Percentiles rank a stretch among this genome's conserved stretches.
phyloP scores from a whole-genome alignment of 495 filamentous ascomycete genomes.

The Hypoxylon cercidicola region DNA sequence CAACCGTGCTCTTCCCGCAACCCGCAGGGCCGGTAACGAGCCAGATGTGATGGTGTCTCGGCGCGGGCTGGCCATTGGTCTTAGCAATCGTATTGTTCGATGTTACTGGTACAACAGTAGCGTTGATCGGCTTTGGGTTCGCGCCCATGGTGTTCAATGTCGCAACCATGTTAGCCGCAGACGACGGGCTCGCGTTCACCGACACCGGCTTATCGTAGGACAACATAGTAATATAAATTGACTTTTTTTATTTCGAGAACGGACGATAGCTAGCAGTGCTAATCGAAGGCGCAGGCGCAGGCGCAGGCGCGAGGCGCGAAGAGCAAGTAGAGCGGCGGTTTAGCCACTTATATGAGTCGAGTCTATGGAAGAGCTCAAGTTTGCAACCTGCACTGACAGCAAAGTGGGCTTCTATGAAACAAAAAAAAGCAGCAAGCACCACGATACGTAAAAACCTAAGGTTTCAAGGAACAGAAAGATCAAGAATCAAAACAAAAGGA shows the following conservation, averaged over 20 bases:
- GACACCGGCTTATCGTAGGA: conserved; percentile 54
- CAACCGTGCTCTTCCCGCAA: conserved; percentile 95
- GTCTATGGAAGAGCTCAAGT: conserved; percentile 15
- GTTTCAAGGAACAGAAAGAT: conserved; percentile 19
- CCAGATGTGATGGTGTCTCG: conserved; percentile 83
- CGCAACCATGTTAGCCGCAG: conserved; percentile 46
- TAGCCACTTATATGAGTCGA: conserved; percentile 14
- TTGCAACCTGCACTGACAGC: conserved; percentile 20
- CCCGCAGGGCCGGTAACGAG: conserved; percentile 97
- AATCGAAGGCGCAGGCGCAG: conserved; percentile 6
- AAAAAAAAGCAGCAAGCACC: conserved; percentile 19
- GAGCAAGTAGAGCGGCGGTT: conserved; percentile 1
- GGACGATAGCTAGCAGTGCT: conserved; percentile 4
- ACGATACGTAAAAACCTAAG: no score
- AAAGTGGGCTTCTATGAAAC: not conserved
- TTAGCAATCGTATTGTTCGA: conserved; percentile 42
- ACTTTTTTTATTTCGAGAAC: conserved; percentile 2
- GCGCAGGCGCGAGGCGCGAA: conserved; percentile 4
- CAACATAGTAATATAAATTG: conserved; percentile 48
- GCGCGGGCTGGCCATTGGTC: conserved; percentile 33
- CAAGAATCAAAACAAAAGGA: conserved; percentile 35
- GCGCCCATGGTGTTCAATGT: conserved; percentile 47
- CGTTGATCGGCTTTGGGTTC: conserved; percentile 48
- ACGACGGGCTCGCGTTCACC: conserved; percentile 49
- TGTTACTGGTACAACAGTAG: conserved; percentile 43